phyloP scores from a whole-genome alignment of 306 rosid genomes.

The Glycine latifolia region DNA sequence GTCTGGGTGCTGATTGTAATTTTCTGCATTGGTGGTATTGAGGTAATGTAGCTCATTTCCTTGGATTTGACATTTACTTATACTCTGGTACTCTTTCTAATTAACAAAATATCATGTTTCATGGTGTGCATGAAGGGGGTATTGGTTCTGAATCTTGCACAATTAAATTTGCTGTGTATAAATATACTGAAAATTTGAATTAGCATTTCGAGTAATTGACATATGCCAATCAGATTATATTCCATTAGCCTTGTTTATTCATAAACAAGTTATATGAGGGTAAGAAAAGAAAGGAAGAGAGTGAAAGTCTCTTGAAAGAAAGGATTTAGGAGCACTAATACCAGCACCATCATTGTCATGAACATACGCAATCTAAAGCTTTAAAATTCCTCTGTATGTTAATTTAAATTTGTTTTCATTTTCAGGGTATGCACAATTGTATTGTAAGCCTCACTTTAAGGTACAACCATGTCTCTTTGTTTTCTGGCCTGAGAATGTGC shows the following conservation, averaged over 20 bases:
- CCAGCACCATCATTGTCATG: conserved; percentile 10
- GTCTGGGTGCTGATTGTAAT: conserved; percentile 92
- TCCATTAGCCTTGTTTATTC: conserved; percentile 32
- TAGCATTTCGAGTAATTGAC: conserved; percentile 15
- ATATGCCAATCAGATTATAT: conserved; percentile 37
- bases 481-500: conserved; percentile 28
- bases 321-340: too few relatives aligned
- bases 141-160: conserved; percentile 35
- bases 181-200: conserved; percentile 14
- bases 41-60: conserved; percentile 64
- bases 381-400: conserved; percentile 32
- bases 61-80: conserved; percentile 32
- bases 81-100: conserved; percentile 19
- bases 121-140: conserved; percentile 28
- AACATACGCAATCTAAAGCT: conserved; percentile 20
- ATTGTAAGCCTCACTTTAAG: conserved; percentile 68
- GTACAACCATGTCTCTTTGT: conserved; percentile 51
- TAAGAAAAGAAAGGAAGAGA: conserved; percentile 31
- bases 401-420: conserved; percentile 50
- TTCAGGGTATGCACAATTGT: conserved; percentile 94
- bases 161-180: conserved; percentile 29
- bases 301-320: conserved; percentile 17
- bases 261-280: conserved; percentile 18
- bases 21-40: conserved; percentile 93
- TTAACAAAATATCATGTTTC: conserved; percentile 30